Evolutionary conservation across 345 rosid species (phyloP).

Genomic region (Linum tenue): DNA sequence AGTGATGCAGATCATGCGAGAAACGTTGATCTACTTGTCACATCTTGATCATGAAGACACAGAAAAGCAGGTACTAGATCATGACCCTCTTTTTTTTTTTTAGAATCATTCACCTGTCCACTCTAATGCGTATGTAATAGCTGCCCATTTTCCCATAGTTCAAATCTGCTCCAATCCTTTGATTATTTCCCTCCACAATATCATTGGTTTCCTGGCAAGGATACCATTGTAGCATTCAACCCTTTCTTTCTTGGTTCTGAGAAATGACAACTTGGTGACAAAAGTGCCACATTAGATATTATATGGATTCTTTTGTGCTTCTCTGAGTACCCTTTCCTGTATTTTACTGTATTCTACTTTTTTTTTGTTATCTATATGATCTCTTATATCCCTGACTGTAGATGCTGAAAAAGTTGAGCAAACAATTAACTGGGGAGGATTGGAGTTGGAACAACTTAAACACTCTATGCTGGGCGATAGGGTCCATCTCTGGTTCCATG

Average conservation of each 20-base stretch:
- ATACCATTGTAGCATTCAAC: too few relatives aligned
- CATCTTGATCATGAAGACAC: slow-evolving; percentile 99
- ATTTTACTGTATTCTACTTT: too few relatives aligned
- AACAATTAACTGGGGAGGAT: slow-evolving; percentile 93
- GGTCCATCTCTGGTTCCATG: slow-evolving; percentile 99
- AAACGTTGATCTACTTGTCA: slow-evolving; percentile 83
- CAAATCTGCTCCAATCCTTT: too few relatives aligned
- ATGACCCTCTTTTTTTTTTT: neutral
- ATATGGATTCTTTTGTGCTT: neutral
- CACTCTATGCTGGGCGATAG: slow-evolving; percentile 99
- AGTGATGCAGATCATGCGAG: slow-evolving; percentile 83
- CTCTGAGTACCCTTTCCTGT: neutral
- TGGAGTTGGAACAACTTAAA: slow-evolving; percentile 97
- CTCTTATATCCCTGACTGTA: slow-evolving; percentile 11
- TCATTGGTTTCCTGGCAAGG: neutral
- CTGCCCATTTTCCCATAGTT: too few relatives aligned
- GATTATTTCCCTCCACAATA: too few relatives aligned
- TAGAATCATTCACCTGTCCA: too few relatives aligned
- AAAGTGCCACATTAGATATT: neutral
- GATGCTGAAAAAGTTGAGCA: slow-evolving; percentile 94
- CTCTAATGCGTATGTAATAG: too few relatives aligned
- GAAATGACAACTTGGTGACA: too few relatives aligned
- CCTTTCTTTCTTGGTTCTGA: too few relatives aligned
- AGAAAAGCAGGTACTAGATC: slow-evolving; percentile 72
- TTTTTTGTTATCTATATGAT: too few relatives aligned